Percentiles rank a stretch among this genome's conserved stretches.
Conservation (phyloP, 2,329 filamentous ascomycete species). For the Ceratocystis cacaofunesta region DNA sequence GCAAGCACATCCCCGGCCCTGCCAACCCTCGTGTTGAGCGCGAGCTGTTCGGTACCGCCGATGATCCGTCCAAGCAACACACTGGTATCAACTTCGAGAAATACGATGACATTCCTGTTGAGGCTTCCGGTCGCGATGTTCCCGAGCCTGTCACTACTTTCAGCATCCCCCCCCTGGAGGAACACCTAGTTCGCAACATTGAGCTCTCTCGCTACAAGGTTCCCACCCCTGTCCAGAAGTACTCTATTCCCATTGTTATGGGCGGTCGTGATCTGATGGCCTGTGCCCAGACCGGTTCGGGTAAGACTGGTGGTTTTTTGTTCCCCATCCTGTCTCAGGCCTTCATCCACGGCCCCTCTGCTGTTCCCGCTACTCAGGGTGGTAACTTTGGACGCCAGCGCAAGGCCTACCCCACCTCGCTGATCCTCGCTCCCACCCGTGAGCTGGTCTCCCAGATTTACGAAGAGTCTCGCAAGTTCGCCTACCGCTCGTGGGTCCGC, state of each 20-base stretch:
- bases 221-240: conserved; percentile 96
- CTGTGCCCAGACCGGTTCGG: conserved; percentile 98
- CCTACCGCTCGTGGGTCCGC: conserved; percentile 96
- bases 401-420: conserved; percentile 91
- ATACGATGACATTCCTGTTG: conserved; percentile 98
- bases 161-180: conserved; percentile 86
- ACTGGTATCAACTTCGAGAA: conserved; percentile 99
- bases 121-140: conserved; percentile 85
- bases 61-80: conserved; percentile 89
- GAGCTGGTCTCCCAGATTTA: conserved; percentile 98
- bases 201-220: conserved; percentile 86
- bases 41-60: conserved; percentile 80
- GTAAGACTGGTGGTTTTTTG: conserved; percentile 98
- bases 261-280: conserved; percentile 96
- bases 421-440: conserved; percentile 92
- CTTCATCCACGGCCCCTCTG: conserved; percentile 73
- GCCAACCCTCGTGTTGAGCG: conserved; percentile 81
- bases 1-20: conserved; percentile 87
- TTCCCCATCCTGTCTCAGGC: conserved; percentile 99
- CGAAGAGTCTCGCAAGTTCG: conserved; percentile 94
- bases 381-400: conserved; percentile 79
- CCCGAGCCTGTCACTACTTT: conserved; percentile 84
- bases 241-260: conserved; percentile 98
- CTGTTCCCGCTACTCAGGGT: conserved; percentile 45
- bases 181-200: conserved; percentile 87